Base-by-base conservation (phyloP, 164 flowering plant species). In the Akebia trifoliata region DNA sequence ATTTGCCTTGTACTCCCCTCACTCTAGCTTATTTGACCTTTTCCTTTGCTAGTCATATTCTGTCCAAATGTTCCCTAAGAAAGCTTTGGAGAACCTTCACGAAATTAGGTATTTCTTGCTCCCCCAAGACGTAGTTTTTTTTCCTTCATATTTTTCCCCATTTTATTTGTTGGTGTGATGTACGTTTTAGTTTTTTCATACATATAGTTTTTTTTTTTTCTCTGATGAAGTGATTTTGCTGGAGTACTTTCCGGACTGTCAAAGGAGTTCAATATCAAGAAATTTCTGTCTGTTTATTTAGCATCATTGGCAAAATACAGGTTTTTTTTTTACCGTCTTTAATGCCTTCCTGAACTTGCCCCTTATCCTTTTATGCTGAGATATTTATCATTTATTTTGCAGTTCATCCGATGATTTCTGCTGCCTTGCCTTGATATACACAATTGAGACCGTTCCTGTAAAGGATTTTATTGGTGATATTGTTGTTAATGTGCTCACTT, bases 211-310 rank as follows among this genome's bases (percentile, higher is more conserved):
- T 8, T 42, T 22, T 50, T n/a, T n/a, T 35, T 50, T 35, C 28
- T 28, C 36, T 65, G 43, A 38, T 67, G 50, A 55, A 90, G 97
- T 77, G 91, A 85, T 71, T 61, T 93, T 30, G 45, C 81, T 57
- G 80, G 68, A 55, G 49, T 85, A 50, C 78, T 93, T 30, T 34
- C 40, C 40, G 81, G 62, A 20, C 62, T 93, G 48, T 69, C 76
- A 4, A 68, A 78, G 66, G 91, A 81, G 71, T 93, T 82, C 79
- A 84, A 85, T 45, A 80, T 81, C 15, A 85, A 87, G 39, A 83
- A 57, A 43, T 93, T 93, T 58, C 63, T 93, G 44, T 51, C 67
- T n/a, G 49, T 87, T 43, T 71, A 87, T 64, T 47, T 93, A 70
- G 83, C 76, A n/a, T 74, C 89, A 10, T 75, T 90, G 65, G 65